Evolutionary conservation across 2,329 filamentous ascomycete species (phyloP).

Genomic region (Pseudophaeomoniella oleicola): DNA sequence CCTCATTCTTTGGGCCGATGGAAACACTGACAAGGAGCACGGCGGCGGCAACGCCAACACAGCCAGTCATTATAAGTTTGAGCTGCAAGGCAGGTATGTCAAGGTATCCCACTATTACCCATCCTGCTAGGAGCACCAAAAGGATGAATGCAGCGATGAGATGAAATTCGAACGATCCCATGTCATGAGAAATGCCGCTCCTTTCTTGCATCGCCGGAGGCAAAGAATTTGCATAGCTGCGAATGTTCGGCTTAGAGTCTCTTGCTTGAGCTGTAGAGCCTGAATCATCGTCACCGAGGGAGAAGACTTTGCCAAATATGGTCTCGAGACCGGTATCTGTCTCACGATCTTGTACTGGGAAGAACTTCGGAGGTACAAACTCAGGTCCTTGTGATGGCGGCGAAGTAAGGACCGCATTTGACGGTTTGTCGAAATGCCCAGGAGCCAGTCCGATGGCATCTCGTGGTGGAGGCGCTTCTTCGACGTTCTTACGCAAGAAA

Average conservation of each 20-base stretch:
- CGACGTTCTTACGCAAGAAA: conserved; percentile 23
- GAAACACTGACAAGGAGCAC: background rate
- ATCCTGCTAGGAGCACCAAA: background rate
- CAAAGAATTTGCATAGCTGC: background rate
- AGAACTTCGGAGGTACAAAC: conserved; percentile 31
- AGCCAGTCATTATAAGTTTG: background rate
- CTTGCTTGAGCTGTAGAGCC: background rate
- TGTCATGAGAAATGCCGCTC: background rate
- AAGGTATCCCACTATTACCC: background rate
- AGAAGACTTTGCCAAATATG: conserved; percentile 30
- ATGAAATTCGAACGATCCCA: background rate
- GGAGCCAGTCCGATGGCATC: conserved; percentile 16
- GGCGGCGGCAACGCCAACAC: background rate
- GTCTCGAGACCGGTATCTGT: conserved; percentile 31
- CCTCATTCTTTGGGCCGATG: background rate
- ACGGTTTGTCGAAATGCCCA: conserved; percentile 18
- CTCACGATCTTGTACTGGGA: conserved; percentile 23
- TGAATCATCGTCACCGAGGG: conserved; percentile 13
- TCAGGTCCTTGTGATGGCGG: conserved; percentile 13
- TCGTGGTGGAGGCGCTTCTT: conserved; percentile 8
- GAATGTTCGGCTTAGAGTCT: background rate
- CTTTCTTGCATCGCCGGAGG: background rate
- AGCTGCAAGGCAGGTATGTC: background rate
- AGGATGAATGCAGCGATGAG: background rate
- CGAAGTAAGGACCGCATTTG: conserved; percentile 21